A percentile compares a stretch with the other conserved stretches of the same genome.
Conservation (phyloP, 139 green algal species). For the Chlamydomonas sp. region DNA sequence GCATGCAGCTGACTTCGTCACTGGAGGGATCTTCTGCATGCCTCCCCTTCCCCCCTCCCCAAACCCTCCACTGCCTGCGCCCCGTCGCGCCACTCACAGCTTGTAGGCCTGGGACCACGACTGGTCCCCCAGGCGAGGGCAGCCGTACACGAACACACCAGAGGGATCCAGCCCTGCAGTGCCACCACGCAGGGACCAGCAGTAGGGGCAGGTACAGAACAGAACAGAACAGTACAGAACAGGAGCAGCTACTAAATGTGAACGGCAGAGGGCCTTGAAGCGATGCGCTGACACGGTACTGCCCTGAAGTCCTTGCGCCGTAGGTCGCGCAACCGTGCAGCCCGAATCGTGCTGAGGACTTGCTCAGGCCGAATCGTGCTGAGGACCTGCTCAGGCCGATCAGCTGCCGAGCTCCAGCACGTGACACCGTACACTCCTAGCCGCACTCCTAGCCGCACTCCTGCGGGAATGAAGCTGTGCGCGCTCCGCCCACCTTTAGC, state of each 20-base stretch:
- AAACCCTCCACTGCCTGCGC: no score
- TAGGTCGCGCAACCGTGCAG: no score
- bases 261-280: background rate
- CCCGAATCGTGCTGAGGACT: background rate
- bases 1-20: no score
- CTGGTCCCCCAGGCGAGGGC: constrained; percentile 3
- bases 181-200: background rate
- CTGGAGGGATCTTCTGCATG: background rate
- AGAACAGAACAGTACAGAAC: background rate
- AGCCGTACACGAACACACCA: constrained; percentile 22
- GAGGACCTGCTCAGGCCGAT: background rate
- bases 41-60: no score
- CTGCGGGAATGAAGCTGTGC: background rate
- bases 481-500: background rate
- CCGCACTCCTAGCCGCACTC: no score
- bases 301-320: no score
- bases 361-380: background rate
- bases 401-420: background rate
- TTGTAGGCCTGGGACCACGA: constrained; percentile 5
- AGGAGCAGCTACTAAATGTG: background rate
- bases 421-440: background rate
- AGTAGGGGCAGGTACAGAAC: background rate
- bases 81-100: constrained; percentile 8
- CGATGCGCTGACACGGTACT: no score
- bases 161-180: background rate